Evolutionary conservation across 1,284 basidiomycete species (phyloP), one percentile per base, ranked within the genome.

Genomic region (Ceratobasidium sp.): DNA sequence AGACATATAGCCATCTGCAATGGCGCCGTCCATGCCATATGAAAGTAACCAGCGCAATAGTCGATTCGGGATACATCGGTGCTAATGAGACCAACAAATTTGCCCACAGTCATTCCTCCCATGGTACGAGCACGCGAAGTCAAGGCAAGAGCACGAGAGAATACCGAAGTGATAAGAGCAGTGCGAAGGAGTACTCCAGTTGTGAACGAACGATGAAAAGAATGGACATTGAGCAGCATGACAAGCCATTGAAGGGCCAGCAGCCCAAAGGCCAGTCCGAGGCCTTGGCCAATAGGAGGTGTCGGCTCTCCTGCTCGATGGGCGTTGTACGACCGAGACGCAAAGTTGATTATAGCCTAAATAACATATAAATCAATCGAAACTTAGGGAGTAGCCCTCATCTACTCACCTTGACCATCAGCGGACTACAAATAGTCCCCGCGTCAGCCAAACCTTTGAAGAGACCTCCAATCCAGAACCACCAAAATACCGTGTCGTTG

Each of bases 51-150:
- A 59, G 88, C 34, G 23, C 67, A 92, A 78, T 96, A 98, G 79
- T 97, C 95, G 79, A 98, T 93, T 43, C 96, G 87, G 18, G 90
- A 92, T 36, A 94, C 89, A 80, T 98, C 96, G 0, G 95, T 96
- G 2, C 92, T 95, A 76, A 98, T 96, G 81, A 96, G 93, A 78
- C 94, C 96, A 74, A 96, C 90, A 43, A 96, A 86, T 78, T 91
- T 90, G 45, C 94, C 94, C 76, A 92, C 94, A 0, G 92, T 88
- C 34, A 95, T 84, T 3, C 67, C 67, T 16, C 53, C 53, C n/a
- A 89, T 89, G 1, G 90, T 89, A 18, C 96, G 87, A 14, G 94
- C 89, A 60, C 94, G 91, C 23, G 92, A 88, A 1, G 91, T 92
- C 59, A 98, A 84, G 39, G 84, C 85, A 23, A 93, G 84, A 1